Conservation (phyloP, 768 basidiomycete species). For the Cystofilobasidium ferigula region DNA sequence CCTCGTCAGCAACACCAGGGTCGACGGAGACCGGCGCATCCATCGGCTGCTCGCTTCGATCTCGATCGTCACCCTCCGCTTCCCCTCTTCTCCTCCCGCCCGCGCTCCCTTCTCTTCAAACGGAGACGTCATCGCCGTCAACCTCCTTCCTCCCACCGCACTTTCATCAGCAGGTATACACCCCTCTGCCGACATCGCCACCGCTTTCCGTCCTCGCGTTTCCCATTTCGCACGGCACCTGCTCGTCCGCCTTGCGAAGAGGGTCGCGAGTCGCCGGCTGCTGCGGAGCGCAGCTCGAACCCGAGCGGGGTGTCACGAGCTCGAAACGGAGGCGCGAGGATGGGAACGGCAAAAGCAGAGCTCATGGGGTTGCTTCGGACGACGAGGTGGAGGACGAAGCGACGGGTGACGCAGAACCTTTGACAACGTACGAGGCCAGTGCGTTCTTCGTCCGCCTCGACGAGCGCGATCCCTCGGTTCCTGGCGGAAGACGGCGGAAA, state of each 20-base stretch:
- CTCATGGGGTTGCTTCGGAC: not conserved
- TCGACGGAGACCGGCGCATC: not conserved
- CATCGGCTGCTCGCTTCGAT: not conserved
- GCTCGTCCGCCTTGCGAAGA: not conserved
- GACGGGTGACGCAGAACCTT: not conserved
- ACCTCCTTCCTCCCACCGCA: not conserved
- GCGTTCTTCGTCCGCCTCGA: conserved; percentile 73
- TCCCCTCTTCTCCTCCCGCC: not conserved
- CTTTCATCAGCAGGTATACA: not conserved
- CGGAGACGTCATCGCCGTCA: not conserved
- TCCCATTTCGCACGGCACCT: conserved; percentile 18
- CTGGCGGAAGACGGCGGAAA: conserved; percentile 21
- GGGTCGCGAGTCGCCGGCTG: not conserved
- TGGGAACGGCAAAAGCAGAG: not conserved
- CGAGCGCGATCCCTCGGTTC: conserved; percentile 34
- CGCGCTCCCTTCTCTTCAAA: not conserved
- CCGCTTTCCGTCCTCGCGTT: conserved; percentile 12
- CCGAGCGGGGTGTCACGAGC: not conserved
- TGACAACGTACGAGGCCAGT: conserved; percentile 52
- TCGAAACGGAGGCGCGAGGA: not conserved
- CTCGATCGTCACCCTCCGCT: not conserved
- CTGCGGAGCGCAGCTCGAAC: not conserved
- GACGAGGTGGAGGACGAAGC: not conserved
- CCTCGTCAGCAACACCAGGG: not conserved
- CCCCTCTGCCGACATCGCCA: not conserved